These are phyloP conservation scores for Macaranga tanarius DNA, from an alignment of 441 rosid species.

Conservation along the genomic window DNA sequence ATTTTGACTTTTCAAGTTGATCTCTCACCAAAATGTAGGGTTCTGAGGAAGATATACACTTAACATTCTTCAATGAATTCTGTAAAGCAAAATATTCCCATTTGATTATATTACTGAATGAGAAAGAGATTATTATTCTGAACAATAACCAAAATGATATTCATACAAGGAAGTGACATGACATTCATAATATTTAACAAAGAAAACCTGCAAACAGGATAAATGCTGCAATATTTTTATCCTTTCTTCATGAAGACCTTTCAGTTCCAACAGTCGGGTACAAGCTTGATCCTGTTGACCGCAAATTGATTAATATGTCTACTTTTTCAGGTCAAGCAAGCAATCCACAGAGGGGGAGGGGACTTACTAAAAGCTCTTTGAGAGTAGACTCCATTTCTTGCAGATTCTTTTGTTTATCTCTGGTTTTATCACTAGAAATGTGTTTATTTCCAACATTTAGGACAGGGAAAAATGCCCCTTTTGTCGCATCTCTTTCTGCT, in stretches of 20 bases:
- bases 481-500: slow-evolving; percentile 84
- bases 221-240: slow-evolving; percentile 56
- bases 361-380: slow-evolving; percentile 66
- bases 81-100: slow-evolving; percentile 44
- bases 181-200: neutral
- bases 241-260: slow-evolving; percentile 71
- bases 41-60: slow-evolving; percentile 70
- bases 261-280: slow-evolving; percentile 62
- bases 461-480: slow-evolving; percentile 78
- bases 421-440: slow-evolving; percentile 55
- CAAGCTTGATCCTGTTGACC: slow-evolving; percentile 69
- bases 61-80: slow-evolving; percentile 74
- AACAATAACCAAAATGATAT: slow-evolving; percentile 14
- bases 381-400: slow-evolving; percentile 76
- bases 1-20: slow-evolving; percentile 75
- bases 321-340: slow-evolving; percentile 23
- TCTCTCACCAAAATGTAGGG: slow-evolving; percentile 58
- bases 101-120: slow-evolving; percentile 31
- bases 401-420: slow-evolving; percentile 71
- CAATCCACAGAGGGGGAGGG: slow-evolving; percentile 22
- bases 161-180: slow-evolving; percentile 9
- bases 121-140: slow-evolving; percentile 15
- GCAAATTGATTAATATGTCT: slow-evolving; percentile 28
- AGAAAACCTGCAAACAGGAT: slow-evolving; percentile 63
- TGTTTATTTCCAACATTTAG: slow-evolving; percentile 64